phyloP scores from a whole-genome alignment of 2,329 filamentous ascomycete genomes.

The Aspergillus pseudoviridinutans region DNA sequence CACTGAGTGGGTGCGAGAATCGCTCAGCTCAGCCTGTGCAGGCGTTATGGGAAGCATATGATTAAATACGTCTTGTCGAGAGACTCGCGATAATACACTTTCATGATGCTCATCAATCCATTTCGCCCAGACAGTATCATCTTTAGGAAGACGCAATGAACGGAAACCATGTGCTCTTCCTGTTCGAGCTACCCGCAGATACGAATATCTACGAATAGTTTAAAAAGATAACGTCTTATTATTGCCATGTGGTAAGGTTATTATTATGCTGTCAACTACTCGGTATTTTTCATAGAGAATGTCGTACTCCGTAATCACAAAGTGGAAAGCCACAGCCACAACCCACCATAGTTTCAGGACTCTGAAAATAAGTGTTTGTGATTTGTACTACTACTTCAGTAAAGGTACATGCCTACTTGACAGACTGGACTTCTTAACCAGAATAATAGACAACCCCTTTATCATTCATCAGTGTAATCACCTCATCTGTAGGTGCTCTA shows the following conservation, averaged over 20 bases:
- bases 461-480: no score
- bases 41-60: not conserved
- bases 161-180: not conserved
- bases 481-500: no score
- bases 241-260: not conserved
- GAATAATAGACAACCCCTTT: no score
- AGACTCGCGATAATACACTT: not conserved
- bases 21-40: not conserved
- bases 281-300: not conserved
- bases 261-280: not conserved
- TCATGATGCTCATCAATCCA: not conserved
- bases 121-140: not conserved
- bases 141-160: not conserved
- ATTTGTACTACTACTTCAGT: not conserved
- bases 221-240: not conserved
- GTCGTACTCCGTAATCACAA: not conserved
- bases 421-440: not conserved
- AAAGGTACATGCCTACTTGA: not conserved
- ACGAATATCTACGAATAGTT: not conserved
- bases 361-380: not conserved
- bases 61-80: not conserved
- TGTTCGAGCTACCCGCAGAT: not conserved
- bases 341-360: not conserved
- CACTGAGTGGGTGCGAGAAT: not conserved
- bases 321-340: not conserved